Base-by-base conservation (phyloP, 2,329 filamentous ascomycete genomes). In the Hyphodiscus sp. region DNA sequence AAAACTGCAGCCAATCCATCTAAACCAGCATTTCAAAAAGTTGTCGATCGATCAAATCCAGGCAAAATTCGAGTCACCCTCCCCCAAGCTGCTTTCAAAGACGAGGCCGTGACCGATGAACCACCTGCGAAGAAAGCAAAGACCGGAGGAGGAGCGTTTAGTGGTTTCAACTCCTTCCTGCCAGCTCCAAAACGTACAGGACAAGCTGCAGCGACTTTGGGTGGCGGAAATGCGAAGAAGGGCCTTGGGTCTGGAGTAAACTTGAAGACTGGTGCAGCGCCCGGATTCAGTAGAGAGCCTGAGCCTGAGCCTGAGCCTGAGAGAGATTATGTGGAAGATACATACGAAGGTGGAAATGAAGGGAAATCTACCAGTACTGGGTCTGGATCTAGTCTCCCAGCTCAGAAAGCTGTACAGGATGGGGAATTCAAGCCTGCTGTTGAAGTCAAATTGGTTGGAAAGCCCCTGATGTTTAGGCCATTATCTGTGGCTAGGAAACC, bases 401-500 rank as follows among this genome's bases (percentile, higher is more conserved):
- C 74, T n/a, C 72, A 76, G 10, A 74, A 71, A 56, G 76, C 78
- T n/a, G 72, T 74, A 30, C 77, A 80, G 62, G 76, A 78, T 1
- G 74, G 73, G 13, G 78, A 78, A 43, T 76, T 82, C 63, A 64
- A 82, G 63, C 70, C 78, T 23, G 78, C 78, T n/a, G 75, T 80
- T 1, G 81, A 86, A 54, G 78, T 86, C 16, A 86, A 88, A 70
- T 71, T 87, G 15, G 80, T 85, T 1, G 88, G 87, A 19, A 94
- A 91, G 62, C 82, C 90, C 13, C 81, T 91, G 69, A 88, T 90
- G 82, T 96, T 97, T 70, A 87, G 85, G 67, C 92, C 92, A 2
- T 74, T 96, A 41, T 96, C 91, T 1, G 91, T 96, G 15, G 82
- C 85, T 16, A 80, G 89, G 57, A 89, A 86, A 58, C 78, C 83